Evolutionary conservation across 345 rosid genomes (phyloP), one percentile per base, ranked within the genome.

Genomic region (Clausena lansium): DNA sequence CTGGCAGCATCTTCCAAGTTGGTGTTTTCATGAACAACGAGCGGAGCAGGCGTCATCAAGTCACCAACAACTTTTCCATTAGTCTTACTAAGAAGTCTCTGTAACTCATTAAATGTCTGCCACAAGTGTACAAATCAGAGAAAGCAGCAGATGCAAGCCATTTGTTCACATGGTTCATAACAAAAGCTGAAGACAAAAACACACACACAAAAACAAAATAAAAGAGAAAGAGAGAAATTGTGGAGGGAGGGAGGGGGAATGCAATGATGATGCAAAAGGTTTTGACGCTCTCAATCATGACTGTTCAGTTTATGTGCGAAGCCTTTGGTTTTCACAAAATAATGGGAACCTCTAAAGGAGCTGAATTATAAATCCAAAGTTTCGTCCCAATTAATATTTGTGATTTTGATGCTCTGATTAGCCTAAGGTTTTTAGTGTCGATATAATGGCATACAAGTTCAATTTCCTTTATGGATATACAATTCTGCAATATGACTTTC

Each of bases 21-120:
- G 77, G 99, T 87, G 39, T 89, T 85, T 76, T 91, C 98, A 77
- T 82, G 85, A 68, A 93, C 92, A 81, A 88, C 92, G 0, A 91
- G 94, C 2, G 99, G 98, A 76, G 93, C 85, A 57, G 97, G 88
- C 1, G 98, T 93, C 99, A 95, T 95, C 92, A 95, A 83, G 81
- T 95, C 97, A 66, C 98, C 99, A 33, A 93, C 90, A 62, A 92
- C 93, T 87, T 89, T 93, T 22, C 98, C 98, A 63, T 89, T 83
- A 55, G 88, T 93, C 89, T 95, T 93, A 71, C 76, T 87, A 6
- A 95, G 85, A 75, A 92, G 81, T 81, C 89, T 91, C 83, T 93
- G 99, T 69, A 95, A 82, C 84, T 91, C 86, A 50, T 93, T 95
- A 75, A 95, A 95, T 15, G 92, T 80, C 98, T 95, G 91, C 80